Evolutionary conservation across 1,284 basidiomycete genomes (phyloP), one percentile per base, ranked within the genome.

Genomic region (Moniliophthora roreri): DNA sequence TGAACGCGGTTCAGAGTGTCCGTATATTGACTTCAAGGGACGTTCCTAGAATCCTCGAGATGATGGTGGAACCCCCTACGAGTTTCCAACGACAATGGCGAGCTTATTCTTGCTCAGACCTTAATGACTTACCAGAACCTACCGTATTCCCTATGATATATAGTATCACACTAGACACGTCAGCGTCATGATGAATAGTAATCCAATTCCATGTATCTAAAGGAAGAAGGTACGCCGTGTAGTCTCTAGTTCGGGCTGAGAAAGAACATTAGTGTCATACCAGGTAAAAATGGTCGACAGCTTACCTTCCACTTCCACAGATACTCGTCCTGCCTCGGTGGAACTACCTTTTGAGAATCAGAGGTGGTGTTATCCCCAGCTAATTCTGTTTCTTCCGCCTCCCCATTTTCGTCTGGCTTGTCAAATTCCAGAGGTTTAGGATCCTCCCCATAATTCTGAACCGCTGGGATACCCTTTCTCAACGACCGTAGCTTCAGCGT

Each of bases 401-500:
- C 60, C 21, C n/a, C n/a, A n/a, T n/a, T n/a, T n/a, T 48, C 51
- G 10, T 63, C 61, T 66, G 76, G 55, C 65, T 77, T 72, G 56
- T 87, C 87, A 60, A 95, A 84, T 60, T 85, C 74, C 24, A 90
- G 63, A 13, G 78, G 69, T 57, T 78, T 76, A 1, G 83, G 74
- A 13, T 76, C 73, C 53, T 85, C 82, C 18, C 85, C 87, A 57
- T 85, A 76, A 63, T 76, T 79, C 63, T 82, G 75, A 20, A 94
- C 90, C 4, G 87, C 84, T 0, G 95, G 95, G 28, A 96, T 75
- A 10, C 94, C 93, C 63, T 92, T 93, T 66, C 91, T 87, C 57
- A 99, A 70, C 77, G 89, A 96, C 32, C 89, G 78, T 53, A 99
- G 73, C 73, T 99, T 99, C 16, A 99, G 77, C 0, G 97, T 99